These are phyloP conservation scores for Diaporthe batatas DNA, from an alignment of 2,329 filamentous ascomycete genomes.

Conservation along the genomic window DNA sequence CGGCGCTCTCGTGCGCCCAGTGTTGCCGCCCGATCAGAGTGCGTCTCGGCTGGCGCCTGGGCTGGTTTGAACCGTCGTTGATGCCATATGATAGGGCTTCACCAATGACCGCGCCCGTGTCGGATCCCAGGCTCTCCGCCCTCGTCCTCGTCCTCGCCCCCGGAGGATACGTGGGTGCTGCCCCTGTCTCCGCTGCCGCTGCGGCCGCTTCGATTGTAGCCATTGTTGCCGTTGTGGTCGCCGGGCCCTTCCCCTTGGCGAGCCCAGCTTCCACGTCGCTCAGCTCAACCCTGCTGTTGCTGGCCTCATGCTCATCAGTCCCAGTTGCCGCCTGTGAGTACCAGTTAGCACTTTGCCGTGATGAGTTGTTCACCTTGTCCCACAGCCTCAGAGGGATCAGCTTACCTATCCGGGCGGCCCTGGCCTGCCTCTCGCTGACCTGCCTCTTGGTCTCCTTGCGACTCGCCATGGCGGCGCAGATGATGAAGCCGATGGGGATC, in stretches of 20 bases:
- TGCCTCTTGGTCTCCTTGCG: slow-evolving; percentile 28
- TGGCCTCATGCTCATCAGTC: slow-evolving; percentile 14
- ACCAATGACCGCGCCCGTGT: neutral
- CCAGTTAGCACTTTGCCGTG: neutral
- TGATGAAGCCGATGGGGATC: slow-evolving; percentile 33
- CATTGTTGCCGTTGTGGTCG: neutral
- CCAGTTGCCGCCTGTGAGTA: slow-evolving; percentile 18
- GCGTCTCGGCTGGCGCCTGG: neutral
- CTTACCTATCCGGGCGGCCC: slow-evolving; percentile 24
- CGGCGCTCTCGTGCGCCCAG: neutral
- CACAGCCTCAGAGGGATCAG: slow-evolving; percentile 11
- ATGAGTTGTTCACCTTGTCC: neutral
- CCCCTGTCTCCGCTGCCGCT: neutral
- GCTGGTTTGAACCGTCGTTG: neutral
- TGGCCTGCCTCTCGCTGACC: slow-evolving; percentile 10
- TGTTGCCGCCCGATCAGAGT: neutral
- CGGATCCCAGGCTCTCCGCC: neutral
- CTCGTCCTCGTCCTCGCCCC: slow-evolving; percentile 23
- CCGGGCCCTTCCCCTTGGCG: neutral
- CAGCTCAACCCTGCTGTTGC: neutral
- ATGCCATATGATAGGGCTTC: neutral
- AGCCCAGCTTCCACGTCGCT: slow-evolving; percentile 31
- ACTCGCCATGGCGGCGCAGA: neutral
- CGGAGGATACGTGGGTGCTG: neutral
- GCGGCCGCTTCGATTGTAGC: neutral